Evolutionary conservation across 371 early-diverging fungal genomes (phyloP), one percentile per base, ranked within the genome.

Genomic region (Mortierella sp.): DNA sequence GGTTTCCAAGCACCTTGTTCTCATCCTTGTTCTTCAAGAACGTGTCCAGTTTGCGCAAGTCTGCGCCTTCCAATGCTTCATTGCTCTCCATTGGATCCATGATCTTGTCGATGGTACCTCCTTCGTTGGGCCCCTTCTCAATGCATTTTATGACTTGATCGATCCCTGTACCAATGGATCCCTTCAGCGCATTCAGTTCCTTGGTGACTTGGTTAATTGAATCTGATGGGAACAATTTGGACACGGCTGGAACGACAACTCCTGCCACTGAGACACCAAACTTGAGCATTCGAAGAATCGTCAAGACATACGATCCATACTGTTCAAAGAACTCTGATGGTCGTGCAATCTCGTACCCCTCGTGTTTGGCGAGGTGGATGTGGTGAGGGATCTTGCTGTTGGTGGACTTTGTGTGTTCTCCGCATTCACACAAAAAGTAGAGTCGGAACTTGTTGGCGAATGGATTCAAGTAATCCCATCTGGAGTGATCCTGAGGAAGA

Each of bases 341-440:
- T 40, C 43, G 24, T 3, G 4, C 17, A 44, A 56, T 34, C 5
- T 31, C 37, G n/a, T 63, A 63, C 22, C 63, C 63, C 41, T 63
- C 63, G 19, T 63, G 63, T 9, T 49, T 49, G 19, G 63, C 63
- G 13, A 63, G 28, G 16, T 63, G 63, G 43, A 63, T 37, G 24
- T 62, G 48, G 17, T 63, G 63, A 4, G 49, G 51, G 0, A 39
- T 10, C 49, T 31, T 62, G 54, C 48, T 62, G 10, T 43, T 52
- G 31, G 16, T 24, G 2, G 48, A 21, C 51, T 49, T 39, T 22
- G 56, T 63, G 25, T 56, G 63, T 17, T 49, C 48, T 14, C 63
- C 63, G 25, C 63, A 63, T 31, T 63, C 63, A 29, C 63, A 63
- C 14, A 63, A 41, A 27, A 63, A 55, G 47, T 55, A 39, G 28